Percentiles rank a stretch among this genome's conserved stretches.
Evolutionary conservation across 2,329 filamentous ascomycete genomes (phyloP).

Genomic region (Ophiocordyceps camponoti-floridani): DNA sequence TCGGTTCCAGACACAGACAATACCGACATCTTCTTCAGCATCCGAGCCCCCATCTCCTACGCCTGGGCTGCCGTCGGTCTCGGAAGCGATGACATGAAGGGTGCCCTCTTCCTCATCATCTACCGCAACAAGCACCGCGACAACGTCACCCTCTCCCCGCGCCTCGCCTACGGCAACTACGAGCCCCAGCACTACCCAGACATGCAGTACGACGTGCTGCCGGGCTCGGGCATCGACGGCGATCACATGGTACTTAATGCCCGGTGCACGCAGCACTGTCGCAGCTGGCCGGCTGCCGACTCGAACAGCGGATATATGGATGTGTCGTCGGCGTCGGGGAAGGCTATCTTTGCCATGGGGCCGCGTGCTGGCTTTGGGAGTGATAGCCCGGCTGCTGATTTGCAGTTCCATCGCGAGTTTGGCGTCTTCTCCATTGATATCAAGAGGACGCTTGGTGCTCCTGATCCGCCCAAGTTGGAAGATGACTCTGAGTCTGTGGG

Average conservation of each 20-base stretch:
- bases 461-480: conserved; percentile 21
- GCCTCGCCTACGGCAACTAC: conserved; percentile 27
- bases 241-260: conserved; percentile 30
- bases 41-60: conserved; percentile 25
- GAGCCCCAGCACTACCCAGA: conserved; percentile 30
- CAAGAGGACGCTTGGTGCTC: conserved; percentile 26
- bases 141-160: conserved; percentile 38
- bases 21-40: conserved; percentile 34
- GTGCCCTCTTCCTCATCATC: conserved; percentile 34
- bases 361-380: conserved; percentile 23
- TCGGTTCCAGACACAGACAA: conserved; percentile 27
- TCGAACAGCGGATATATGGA: conserved; percentile 25
- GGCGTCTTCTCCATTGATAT: conserved; percentile 39
- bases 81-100: conserved; percentile 30
- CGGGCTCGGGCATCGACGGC: conserved; percentile 27
- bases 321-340: conserved; percentile 24
- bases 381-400: conserved; percentile 21
- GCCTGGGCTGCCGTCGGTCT: conserved; percentile 39
- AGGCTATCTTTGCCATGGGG: conserved; percentile 39
- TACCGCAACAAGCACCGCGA: conserved; percentile 27
- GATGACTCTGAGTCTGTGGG: conserved; percentile 16
- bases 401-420: conserved; percentile 33
- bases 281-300: conserved; percentile 23
- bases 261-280: conserved; percentile 31
- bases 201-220: conserved; percentile 24